These are phyloP conservation scores for Rhizopus microsporus DNA, from an alignment of 371 early-diverging fungal species.

Conservation along the genomic window DNA sequence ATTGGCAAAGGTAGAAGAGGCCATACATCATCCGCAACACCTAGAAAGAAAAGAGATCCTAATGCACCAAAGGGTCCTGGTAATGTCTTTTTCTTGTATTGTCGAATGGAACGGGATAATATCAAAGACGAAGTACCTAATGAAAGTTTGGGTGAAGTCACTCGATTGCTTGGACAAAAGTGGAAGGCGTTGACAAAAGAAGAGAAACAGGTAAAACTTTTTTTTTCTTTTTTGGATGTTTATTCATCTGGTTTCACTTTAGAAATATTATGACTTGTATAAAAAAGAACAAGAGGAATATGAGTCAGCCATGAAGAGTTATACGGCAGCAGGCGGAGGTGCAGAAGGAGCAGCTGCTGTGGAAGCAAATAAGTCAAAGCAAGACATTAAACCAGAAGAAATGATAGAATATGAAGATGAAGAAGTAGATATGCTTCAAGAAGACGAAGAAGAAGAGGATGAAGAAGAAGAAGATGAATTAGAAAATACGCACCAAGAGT, in stretches of 20 bases:
- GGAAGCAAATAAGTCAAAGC: conserved; percentile 15
- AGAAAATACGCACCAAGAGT: conserved; percentile 26
- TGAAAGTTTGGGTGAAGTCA: conserved; percentile 43
- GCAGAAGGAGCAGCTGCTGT: conserved; percentile 28
- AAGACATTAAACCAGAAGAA: conserved; percentile 2
- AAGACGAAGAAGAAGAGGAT: conserved; percentile 65
- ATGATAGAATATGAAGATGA: conserved; percentile 17
- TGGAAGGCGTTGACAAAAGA: conserved; percentile 47
- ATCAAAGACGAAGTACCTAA: conserved; percentile 54
- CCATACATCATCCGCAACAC: neutral
- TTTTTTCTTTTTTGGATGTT: conserved; percentile 10
- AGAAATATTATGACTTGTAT: conserved; percentile 24
- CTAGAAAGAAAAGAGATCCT: conserved; percentile 50
- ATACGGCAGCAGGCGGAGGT: conserved; percentile 28
- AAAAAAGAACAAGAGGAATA: conserved; percentile 24
- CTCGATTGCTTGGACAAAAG: conserved; percentile 40
- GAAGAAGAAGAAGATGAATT: conserved; percentile 59
- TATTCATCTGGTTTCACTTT: neutral
- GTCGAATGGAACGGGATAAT: conserved; percentile 51
- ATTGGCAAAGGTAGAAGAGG: too few relatives aligned
- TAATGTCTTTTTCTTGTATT: conserved; percentile 59
- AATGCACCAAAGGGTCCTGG: conserved; percentile 62
- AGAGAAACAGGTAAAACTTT: conserved; percentile 36
- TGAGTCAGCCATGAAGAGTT: conserved; percentile 26
- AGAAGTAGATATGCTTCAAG: conserved; percentile 35